phyloP scores from a whole-genome alignment of 2,329 filamentous ascomycete species.

The Lecanicillium sp. region DNA sequence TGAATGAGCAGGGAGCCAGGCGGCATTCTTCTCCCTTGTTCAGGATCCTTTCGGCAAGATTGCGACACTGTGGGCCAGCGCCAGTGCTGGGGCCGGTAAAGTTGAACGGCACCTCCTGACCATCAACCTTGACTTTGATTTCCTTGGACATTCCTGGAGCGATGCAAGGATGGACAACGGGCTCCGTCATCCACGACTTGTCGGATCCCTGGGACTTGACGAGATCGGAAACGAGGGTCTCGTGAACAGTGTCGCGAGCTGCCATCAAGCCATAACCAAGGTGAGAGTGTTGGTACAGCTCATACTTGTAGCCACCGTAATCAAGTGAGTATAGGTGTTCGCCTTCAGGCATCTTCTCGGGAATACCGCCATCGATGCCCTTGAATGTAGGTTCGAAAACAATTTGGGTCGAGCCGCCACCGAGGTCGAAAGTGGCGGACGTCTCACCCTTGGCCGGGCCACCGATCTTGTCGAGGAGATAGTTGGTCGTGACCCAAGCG shows the following conservation, averaged over 20 bases:
- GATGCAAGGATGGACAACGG: conserved; percentile 80
- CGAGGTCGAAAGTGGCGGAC: conserved; percentile 91
- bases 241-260: conserved; percentile 80
- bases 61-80: conserved; percentile 79
- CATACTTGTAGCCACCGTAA: conserved; percentile 85
- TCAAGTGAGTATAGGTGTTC: conserved; percentile 92
- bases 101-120: conserved; percentile 57
- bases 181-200: conserved; percentile 58
- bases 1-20: conserved; percentile 93
- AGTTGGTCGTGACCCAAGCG: conserved; percentile 98
- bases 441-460: conserved; percentile 83
- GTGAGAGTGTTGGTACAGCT: conserved; percentile 96
- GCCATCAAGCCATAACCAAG: conserved; percentile 95
- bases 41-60: conserved; percentile 81
- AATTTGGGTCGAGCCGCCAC: conserved; percentile 95
- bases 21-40: conserved; percentile 77
- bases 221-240: conserved; percentile 63
- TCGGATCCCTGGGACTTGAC: conserved; percentile 53
- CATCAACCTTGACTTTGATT: conserved; percentile 60
- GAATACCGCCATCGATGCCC: conserved; percentile 68
- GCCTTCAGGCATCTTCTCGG: conserved; percentile 73
- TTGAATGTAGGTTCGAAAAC: conserved; percentile 96
- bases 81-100: conserved; percentile 77
- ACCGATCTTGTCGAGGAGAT: conserved; percentile 95
- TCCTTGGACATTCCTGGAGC: conserved; percentile 68